phyloP scores from a whole-genome alignment of 2,329 filamentous ascomycete species.

The Sporothrix schenckii region DNA sequence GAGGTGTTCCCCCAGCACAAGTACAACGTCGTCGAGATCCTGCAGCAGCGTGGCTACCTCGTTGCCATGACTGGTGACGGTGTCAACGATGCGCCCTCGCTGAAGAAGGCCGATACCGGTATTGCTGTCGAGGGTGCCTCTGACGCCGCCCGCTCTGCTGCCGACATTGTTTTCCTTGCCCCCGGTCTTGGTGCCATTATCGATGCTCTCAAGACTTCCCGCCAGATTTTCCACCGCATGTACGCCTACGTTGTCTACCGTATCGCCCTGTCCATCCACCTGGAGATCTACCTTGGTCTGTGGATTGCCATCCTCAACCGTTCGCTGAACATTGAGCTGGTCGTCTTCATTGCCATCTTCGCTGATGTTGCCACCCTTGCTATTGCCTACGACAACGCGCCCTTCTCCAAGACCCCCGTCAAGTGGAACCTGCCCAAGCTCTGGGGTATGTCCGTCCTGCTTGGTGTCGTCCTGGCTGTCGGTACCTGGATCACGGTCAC shows the following conservation, averaged over 20 bases:
- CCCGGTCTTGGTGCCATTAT: constrained; percentile 91
- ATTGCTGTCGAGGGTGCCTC: constrained; percentile 93
- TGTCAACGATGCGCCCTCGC: constrained; percentile 89
- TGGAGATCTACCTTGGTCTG: constrained; percentile 87
- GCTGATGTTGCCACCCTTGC: constrained; percentile 89
- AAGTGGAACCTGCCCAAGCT: constrained; percentile 96
- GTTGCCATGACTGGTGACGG: constrained; percentile 96
- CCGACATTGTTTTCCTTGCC: constrained; percentile 91
- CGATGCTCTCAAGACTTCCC: constrained; percentile 87
- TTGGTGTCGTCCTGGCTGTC: constrained; percentile 77
- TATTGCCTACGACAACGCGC: constrained; percentile 91
- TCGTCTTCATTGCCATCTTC: constrained; percentile 94
- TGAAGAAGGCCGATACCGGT: constrained; percentile 95
- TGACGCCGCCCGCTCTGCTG: constrained; percentile 85
- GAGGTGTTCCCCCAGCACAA: constrained; percentile 96
- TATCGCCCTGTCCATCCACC: constrained; percentile 87
- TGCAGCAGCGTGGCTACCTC: constrained; percentile 89
- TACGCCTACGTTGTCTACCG: constrained; percentile 95
- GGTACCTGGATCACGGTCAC: constrained; percentile 89
- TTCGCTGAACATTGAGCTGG: constrained; percentile 80
- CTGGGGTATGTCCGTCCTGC: constrained; percentile 87
- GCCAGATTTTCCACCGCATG: constrained; percentile 96
- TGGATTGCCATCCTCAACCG: constrained; percentile 89
- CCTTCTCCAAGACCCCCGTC: constrained; percentile 81
- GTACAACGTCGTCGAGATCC: constrained; percentile 90